These are phyloP conservation scores for Erythrobasidium hasegawianum DNA, from an alignment of 1,284 basidiomycete species.

Conservation along the genomic window DNA sequence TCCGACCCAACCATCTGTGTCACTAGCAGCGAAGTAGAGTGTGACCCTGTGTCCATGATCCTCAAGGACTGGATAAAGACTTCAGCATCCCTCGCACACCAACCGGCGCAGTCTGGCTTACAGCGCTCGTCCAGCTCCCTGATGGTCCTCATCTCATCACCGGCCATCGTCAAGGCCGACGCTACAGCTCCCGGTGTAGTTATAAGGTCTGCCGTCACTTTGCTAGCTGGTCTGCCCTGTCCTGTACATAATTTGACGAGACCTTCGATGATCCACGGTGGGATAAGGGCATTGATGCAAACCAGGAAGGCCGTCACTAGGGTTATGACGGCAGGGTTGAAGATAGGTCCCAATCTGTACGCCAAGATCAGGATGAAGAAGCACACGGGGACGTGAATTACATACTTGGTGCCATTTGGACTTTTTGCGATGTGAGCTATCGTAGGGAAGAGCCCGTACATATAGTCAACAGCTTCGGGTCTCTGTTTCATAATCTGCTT, in stretches of 20 bases:
- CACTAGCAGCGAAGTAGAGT: conserved; percentile 26
- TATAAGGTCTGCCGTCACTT: conserved; percentile 9
- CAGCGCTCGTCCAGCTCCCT: conserved; percentile 20
- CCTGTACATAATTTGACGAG: conserved; percentile 5
- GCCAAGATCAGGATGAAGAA: background rate
- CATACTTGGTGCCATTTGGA: conserved; percentile 24
- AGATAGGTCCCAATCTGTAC: conserved; percentile 7
- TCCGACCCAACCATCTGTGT: conserved; percentile 29
- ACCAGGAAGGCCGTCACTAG: conserved; percentile 4
- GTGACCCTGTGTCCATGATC: conserved; percentile 3
- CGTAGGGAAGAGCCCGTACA: conserved; percentile 29
- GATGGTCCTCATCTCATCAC: conserved; percentile 30
- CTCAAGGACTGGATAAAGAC: background rate
- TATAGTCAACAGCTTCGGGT: background rate
- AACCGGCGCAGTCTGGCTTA: conserved; percentile 3
- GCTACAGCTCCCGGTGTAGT: conserved; percentile 11
- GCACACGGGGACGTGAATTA: background rate
- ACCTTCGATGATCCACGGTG: background rate
- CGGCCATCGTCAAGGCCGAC: conserved; percentile 19
- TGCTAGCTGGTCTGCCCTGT: conserved; percentile 6
- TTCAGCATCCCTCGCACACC: no score
- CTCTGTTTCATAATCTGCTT: conserved; percentile 14
- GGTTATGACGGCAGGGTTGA: background rate
- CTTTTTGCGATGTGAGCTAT: conserved; percentile 15
- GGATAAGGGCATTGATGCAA: background rate